A percentile compares a stretch with the other conserved stretches of the same genome.
phyloP scores from a whole-genome alignment of 768 basidiomycete species.

The Psilocybe cubensis region DNA sequence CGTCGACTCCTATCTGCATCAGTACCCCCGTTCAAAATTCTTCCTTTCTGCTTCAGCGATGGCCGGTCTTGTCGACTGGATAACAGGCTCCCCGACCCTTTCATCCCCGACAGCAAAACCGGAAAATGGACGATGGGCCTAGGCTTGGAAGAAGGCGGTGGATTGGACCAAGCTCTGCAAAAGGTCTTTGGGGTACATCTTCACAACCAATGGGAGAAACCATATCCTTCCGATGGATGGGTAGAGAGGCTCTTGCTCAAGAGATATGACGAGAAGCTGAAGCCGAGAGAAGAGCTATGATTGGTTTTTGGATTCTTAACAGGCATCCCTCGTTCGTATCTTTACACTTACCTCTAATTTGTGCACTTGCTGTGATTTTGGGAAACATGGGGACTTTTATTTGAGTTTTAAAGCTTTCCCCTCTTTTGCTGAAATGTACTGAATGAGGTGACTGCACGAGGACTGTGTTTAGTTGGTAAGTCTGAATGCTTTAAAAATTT shows the following conservation, averaged over 20 bases:
- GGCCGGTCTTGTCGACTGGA: conserved; percentile 90
- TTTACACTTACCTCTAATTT: conserved; percentile 16
- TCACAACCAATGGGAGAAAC: conserved; percentile 96
- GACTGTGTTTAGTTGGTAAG: not conserved
- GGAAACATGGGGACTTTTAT: not conserved
- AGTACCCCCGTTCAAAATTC: conserved; percentile 85
- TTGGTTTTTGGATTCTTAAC: not conserved
- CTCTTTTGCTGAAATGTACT: not conserved
- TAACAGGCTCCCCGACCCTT: conserved; percentile 93
- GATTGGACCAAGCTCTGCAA: conserved; percentile 60
- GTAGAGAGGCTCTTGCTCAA: conserved; percentile 77
- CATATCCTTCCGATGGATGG: conserved; percentile 85
- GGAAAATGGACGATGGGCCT: conserved; percentile 73
- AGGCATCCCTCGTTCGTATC: conserved; percentile 5
- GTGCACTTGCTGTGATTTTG: not conserved
- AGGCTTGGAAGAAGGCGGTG: conserved; percentile 62
- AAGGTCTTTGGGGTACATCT: conserved; percentile 89
- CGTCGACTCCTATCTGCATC: conserved; percentile 74
- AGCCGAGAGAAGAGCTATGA: conserved; percentile 12
- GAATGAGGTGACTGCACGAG: not conserved
- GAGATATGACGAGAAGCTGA: conserved; percentile 54
- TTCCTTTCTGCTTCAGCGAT: conserved; percentile 96
- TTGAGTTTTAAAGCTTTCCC: not conserved
- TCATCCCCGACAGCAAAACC: conserved; percentile 54
- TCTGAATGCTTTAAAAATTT: not conserved